These are phyloP conservation scores for Alternaria alternata DNA, from an alignment of 2,329 filamentous ascomycete genomes.

Conservation along the genomic window DNA sequence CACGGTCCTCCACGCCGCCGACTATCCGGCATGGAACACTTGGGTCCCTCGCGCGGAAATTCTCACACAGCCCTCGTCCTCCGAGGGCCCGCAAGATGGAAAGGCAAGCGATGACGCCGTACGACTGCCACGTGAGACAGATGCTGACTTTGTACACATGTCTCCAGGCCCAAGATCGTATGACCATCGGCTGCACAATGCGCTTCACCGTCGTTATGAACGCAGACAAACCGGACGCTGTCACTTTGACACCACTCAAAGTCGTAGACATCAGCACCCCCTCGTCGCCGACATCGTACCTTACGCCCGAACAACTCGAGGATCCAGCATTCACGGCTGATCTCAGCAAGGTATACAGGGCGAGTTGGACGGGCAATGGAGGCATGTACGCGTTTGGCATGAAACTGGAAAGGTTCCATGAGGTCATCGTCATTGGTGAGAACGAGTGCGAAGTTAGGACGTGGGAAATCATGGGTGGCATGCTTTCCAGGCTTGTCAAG, in stretches of 20 bases:
- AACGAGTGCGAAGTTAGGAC: conserved; percentile 29
- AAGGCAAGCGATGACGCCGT: neutral
- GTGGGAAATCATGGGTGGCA: conserved; percentile 34
- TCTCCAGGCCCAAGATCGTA: neutral
- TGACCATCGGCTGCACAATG: conserved; percentile 26
- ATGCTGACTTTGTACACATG: neutral
- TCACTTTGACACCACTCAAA: conserved; percentile 22
- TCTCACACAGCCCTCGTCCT: conserved; percentile 11
- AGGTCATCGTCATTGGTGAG: conserved; percentile 24
- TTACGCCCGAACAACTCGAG: conserved; percentile 12
- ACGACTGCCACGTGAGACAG: neutral
- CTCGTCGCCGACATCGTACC: conserved; percentile 20
- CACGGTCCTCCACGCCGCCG: conserved; percentile 21
- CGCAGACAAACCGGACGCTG: conserved; percentile 7
- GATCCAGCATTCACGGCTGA: conserved; percentile 27
- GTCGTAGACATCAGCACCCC: conserved; percentile 32
- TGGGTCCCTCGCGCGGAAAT: conserved; percentile 28
- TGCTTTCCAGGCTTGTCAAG: conserved; percentile 28
- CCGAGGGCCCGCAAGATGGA: neutral
- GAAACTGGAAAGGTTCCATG: conserved; percentile 29
- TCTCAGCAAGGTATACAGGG: conserved; percentile 26
- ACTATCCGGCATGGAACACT: conserved; percentile 31
- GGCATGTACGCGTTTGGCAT: conserved; percentile 19
- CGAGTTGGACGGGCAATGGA: conserved; percentile 29
- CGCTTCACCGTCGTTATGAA: conserved; percentile 32